Conservation (phyloP, 345 rosid genomes). For the Brassica nigra region DNA sequence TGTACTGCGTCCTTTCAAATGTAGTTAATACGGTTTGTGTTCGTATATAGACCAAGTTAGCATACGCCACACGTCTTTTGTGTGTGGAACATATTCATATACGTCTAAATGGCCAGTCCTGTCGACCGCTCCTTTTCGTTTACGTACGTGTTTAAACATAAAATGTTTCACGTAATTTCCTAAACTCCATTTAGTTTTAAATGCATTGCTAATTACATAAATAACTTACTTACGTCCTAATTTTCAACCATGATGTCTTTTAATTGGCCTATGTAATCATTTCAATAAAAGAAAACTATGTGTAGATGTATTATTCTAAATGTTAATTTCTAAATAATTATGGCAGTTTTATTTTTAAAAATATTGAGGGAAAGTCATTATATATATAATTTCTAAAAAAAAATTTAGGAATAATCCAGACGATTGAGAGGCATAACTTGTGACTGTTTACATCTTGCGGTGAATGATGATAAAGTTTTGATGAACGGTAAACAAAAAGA, state of each 20-base stretch:
- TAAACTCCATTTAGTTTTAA: neutral
- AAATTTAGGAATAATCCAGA: neutral
- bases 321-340: neutral
- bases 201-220: neutral
- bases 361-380: neutral
- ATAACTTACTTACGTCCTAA: neutral
- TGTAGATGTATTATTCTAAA: neutral
- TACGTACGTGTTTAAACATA: neutral
- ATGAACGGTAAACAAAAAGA: neutral
- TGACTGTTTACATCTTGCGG: conserved; percentile 1
- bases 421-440: neutral
- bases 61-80: neutral
- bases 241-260: neutral
- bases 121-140: neutral
- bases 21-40: neutral
- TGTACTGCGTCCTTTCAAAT: neutral
- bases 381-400: neutral
- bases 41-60: neutral
- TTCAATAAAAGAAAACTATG: neutral
- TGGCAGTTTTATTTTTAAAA: neutral
- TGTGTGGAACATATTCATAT: neutral
- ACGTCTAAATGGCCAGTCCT: neutral
- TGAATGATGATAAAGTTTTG: neutral
- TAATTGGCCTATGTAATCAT: neutral
- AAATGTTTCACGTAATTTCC: neutral